phyloP scores from a whole-genome alignment of 2,329 filamentous ascomycete genomes.

The Metarhizium rileyi region DNA sequence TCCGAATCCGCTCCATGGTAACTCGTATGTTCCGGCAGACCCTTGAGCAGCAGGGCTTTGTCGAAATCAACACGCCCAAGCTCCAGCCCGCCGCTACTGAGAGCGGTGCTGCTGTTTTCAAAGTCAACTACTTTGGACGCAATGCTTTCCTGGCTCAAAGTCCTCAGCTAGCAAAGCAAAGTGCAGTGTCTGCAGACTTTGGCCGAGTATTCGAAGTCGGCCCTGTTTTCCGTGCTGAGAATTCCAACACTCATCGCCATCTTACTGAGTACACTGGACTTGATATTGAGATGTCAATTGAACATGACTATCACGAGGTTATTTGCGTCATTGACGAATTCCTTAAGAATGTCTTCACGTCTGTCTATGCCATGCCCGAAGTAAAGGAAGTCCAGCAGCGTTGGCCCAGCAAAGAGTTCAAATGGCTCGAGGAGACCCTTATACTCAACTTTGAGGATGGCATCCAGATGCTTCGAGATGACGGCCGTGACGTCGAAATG shows the following conservation, averaged over 20 bases:
- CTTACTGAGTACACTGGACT: slow-evolving; percentile 91
- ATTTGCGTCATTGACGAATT: slow-evolving; percentile 68
- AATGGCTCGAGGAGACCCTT: slow-evolving; percentile 79
- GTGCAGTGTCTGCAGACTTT: slow-evolving; percentile 84
- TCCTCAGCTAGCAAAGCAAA: slow-evolving; percentile 86
- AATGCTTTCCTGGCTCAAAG: slow-evolving; percentile 84
- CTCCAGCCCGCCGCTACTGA: slow-evolving; percentile 84
- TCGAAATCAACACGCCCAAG: slow-evolving; percentile 92
- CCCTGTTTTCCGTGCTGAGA: slow-evolving; percentile 80
- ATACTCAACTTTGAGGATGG: slow-evolving; percentile 72
- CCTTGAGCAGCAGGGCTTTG: slow-evolving; percentile 67
- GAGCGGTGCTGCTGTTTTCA: slow-evolving; percentile 84
- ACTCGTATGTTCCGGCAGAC: slow-evolving; percentile 70
- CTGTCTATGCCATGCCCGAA: slow-evolving; percentile 45
- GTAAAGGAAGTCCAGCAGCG: slow-evolving; percentile 71
- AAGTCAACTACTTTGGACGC: slow-evolving; percentile 83
- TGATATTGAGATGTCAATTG: slow-evolving; percentile 87
- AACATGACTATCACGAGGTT: slow-evolving; percentile 82
- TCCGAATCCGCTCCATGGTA: slow-evolving; percentile 75
- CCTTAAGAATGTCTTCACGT: slow-evolving; percentile 60
- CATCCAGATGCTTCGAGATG: slow-evolving; percentile 72
- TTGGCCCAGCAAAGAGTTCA: slow-evolving; percentile 77
- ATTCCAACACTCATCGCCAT: slow-evolving; percentile 91
- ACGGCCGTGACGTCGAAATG: slow-evolving; percentile 61
- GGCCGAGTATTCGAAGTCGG: slow-evolving; percentile 70